Conservation (phyloP, 176 grass and related monocot species). For the Carex myosuroides region DNA sequence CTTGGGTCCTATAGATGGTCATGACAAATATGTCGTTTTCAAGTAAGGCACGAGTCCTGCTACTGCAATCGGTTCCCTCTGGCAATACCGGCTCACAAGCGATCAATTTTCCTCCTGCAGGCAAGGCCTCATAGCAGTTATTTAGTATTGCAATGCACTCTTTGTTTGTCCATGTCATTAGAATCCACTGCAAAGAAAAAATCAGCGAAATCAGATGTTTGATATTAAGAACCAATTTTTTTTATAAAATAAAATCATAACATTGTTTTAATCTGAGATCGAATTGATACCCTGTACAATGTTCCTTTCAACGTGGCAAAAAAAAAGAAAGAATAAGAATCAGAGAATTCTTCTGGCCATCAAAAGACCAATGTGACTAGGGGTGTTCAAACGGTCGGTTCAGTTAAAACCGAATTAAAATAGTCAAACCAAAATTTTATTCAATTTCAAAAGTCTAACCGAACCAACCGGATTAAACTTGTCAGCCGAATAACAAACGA, state of each 20-base stretch:
- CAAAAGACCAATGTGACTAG: background rate
- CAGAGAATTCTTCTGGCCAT: background rate
- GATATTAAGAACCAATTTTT: background rate
- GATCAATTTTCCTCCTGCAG: conserved; percentile 57
- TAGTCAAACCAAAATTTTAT: too few relatives aligned
- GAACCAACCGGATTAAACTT: too few relatives aligned
- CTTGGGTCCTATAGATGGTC: conserved; percentile 66
- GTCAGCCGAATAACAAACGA: too few relatives aligned
- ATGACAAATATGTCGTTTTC: conserved; percentile 91
- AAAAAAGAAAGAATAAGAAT: background rate
- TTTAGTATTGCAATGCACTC: conserved; percentile 67
- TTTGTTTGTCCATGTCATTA: conserved; percentile 76
- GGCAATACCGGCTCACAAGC: conserved; percentile 83
- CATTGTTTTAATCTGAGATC: background rate
- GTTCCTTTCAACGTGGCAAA: background rate
- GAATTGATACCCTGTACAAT: background rate
- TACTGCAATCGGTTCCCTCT: conserved; percentile 43
- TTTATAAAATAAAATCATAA: background rate
- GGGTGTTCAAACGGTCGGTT: too few relatives aligned
- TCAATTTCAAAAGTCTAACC: too few relatives aligned
- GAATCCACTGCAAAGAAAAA: conserved; percentile 47
- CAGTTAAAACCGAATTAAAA: too few relatives aligned
- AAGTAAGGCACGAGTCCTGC: conserved; percentile 67
- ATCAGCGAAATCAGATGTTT: background rate
- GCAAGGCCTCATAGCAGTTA: conserved; percentile 63